Conservation (phyloP, 805 yeast genomes). For the Blastobotrys americana region DNA sequence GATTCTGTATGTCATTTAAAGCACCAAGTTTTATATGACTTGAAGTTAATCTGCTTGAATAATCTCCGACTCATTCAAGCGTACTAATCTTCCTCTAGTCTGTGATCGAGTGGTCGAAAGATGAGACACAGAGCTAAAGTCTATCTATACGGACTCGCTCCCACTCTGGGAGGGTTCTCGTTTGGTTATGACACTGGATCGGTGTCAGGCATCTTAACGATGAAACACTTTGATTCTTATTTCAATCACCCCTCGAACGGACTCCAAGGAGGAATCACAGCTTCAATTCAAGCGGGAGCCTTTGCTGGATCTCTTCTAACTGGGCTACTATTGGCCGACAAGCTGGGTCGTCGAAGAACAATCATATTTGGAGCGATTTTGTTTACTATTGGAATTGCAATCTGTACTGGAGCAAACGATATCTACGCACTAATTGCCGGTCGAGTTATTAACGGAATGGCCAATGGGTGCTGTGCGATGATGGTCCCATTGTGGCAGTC, state of each 20-base stretch:
- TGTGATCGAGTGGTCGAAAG: no score
- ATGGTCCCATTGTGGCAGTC: conserved; percentile 77
- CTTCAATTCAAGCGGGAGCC: conserved; percentile 66
- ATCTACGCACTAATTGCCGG: conserved; percentile 67
- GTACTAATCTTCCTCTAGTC: no score
- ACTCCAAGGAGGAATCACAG: conserved; percentile 55
- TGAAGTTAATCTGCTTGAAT: no score
- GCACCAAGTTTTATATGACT: no score
- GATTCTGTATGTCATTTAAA: no score
- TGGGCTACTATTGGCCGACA: conserved; percentile 53
- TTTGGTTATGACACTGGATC: conserved; percentile 66
- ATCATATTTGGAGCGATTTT: conserved; percentile 49
- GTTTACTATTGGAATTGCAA: conserved; percentile 52
- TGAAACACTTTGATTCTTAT: conserved; percentile 44
- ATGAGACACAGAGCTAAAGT: conserved; percentile 6
- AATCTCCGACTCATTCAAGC: no score
- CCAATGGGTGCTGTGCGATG: conserved; percentile 67
- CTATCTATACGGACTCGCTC: conserved; percentile 14
- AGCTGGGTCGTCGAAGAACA: conserved; percentile 55
- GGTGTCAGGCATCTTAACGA: conserved; percentile 53
- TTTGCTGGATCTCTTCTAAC: conserved; percentile 30
- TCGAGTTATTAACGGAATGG: conserved; percentile 63
- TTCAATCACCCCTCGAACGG: conserved; percentile 44
- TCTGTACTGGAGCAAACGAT: conserved; percentile 43
- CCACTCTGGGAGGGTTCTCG: conserved; percentile 16